phyloP scores from a whole-genome alignment of 1,284 basidiomycete species.

The Kalmanozyma brasiliensis region DNA sequence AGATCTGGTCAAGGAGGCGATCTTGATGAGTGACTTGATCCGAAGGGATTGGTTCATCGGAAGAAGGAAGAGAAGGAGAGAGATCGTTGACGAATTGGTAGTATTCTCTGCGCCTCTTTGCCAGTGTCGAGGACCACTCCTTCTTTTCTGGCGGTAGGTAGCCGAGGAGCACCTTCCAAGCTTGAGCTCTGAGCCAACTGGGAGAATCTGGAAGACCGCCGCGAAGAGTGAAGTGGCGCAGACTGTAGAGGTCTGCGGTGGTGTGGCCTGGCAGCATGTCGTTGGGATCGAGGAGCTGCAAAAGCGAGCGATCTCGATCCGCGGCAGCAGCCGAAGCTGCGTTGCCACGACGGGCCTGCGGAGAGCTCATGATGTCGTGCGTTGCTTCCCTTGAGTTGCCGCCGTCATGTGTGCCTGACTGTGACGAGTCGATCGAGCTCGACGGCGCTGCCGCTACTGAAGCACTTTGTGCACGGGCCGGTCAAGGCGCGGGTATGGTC shows the following conservation, averaged over 20 bases:
- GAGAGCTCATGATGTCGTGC: slow-evolving; percentile 33
- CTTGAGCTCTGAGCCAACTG: slow-evolving; percentile 61
- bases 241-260: slow-evolving; percentile 56
- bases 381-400: background rate
- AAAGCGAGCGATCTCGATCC: slow-evolving; percentile 37
- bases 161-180: slow-evolving; percentile 64
- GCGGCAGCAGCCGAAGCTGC: slow-evolving; percentile 19
- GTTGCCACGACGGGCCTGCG: slow-evolving; percentile 14
- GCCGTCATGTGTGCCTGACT: slow-evolving; percentile 21
- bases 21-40: slow-evolving; percentile 42
- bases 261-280: slow-evolving; percentile 59
- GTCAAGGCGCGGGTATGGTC: no score
- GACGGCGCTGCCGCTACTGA: background rate
- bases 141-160: slow-evolving; percentile 62
- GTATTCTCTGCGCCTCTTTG: slow-evolving; percentile 58
- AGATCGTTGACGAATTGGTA: slow-evolving; percentile 60
- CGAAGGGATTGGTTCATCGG: background rate
- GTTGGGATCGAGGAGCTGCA: slow-evolving; percentile 53
- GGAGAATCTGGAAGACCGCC: slow-evolving; percentile 51
- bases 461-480: no score
- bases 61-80: slow-evolving; percentile 14
- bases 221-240: slow-evolving; percentile 55
- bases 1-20: slow-evolving; percentile 60
- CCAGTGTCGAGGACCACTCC: slow-evolving; percentile 52
- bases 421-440: no score